phyloP scores from a whole-genome alignment of 169 alveolate genomes.

The Ichthyophthirius multifiliis region DNA sequence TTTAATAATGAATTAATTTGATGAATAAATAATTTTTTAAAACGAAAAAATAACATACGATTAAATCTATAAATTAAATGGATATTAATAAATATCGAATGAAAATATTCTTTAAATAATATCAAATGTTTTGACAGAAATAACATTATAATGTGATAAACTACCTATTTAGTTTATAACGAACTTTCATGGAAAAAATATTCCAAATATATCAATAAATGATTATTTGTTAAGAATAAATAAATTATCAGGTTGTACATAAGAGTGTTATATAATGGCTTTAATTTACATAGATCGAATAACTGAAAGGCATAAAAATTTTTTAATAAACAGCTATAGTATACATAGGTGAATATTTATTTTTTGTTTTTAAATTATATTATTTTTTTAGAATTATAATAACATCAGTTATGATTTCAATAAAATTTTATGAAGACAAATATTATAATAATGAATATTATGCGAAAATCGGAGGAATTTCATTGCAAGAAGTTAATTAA shows the following conservation, averaged over 20 bases:
- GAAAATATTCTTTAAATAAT: neutral
- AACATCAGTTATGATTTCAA: conserved; percentile 31
- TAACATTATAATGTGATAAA: neutral
- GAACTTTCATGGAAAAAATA: conserved; percentile 13
- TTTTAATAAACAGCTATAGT: conserved; percentile 19
- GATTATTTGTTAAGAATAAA: conserved; percentile 34
- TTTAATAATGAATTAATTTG: too few species aligned
- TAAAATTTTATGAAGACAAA: conserved; percentile 49
- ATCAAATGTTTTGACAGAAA: conserved; percentile 8
- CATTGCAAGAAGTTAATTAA: conserved; percentile 33
- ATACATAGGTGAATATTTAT: conserved; percentile 28
- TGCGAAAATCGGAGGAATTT: conserved; percentile 58
- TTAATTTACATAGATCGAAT: conserved; percentile 46
- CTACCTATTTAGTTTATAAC: neutral
- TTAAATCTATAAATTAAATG: neutral
- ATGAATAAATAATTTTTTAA: conserved; percentile 1
- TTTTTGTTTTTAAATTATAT: too few species aligned
- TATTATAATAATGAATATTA: conserved; percentile 44
- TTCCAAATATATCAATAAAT: conserved; percentile 20
- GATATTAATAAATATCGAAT: neutral
- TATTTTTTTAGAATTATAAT: conserved; percentile 38
- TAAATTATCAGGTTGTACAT: conserved; percentile 16
- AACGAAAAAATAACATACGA: conserved; percentile 14
- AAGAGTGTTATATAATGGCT: conserved; percentile 31
- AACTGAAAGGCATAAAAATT: conserved; percentile 24